Conservation (phyloP, 2,329 filamentous ascomycete species). For the Cercospora sesami region DNA sequence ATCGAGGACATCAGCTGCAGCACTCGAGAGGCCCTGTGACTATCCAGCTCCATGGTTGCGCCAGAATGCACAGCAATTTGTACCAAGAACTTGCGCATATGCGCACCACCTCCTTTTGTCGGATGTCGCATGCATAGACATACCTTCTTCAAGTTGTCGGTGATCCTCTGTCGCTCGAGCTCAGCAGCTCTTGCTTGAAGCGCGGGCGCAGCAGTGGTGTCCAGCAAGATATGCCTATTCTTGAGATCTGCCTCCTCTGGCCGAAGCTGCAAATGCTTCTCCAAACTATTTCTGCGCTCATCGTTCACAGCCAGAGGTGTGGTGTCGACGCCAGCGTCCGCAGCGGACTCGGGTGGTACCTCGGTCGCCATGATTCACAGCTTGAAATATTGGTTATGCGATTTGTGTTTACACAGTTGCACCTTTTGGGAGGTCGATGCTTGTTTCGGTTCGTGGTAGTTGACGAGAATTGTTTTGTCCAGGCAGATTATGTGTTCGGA, state of each 20-base stretch:
- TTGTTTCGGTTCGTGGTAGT: neutral
- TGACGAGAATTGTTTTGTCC: neutral
- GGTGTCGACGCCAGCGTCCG: constrained; percentile 21
- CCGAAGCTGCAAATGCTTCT: constrained; percentile 45
- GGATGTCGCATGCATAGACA: constrained; percentile 47
- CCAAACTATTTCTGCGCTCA: constrained; percentile 24
- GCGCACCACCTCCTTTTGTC: constrained; percentile 53
- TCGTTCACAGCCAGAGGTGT: constrained; percentile 19
- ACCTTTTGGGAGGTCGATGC: neutral
- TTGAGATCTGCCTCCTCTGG: constrained; percentile 63
- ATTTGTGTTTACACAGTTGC: neutral
- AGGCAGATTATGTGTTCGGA: neutral
- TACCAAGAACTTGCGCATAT: neutral
- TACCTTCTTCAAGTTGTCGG: constrained; percentile 62
- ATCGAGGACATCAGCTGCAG: neutral
- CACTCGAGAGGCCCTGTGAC: neutral
- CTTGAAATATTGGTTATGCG: neutral
- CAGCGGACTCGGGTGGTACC: constrained; percentile 1
- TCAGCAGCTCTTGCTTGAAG: constrained; percentile 63
- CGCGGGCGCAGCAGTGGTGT: constrained; percentile 67
- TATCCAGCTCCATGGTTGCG: neutral
- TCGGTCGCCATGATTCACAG: constrained; percentile 16
- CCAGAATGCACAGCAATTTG: neutral
- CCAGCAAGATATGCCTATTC: constrained; percentile 64
- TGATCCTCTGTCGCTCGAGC: constrained; percentile 63